phyloP scores from a whole-genome alignment of 768 basidiomycete species.

The Rhizopogon vulgaris region DNA sequence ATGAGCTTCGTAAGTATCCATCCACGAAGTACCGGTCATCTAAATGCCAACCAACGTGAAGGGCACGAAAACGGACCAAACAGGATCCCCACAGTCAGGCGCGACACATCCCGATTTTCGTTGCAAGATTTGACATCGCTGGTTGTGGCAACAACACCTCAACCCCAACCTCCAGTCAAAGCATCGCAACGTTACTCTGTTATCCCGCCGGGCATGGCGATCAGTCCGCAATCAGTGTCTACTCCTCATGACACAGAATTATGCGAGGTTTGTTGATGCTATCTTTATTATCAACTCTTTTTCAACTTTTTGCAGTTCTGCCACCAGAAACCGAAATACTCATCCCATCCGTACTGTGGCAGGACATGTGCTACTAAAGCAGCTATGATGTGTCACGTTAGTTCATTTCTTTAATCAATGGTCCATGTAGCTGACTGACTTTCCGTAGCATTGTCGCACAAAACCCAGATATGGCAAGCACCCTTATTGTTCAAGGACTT shows the following conservation, averaged over 20 bases:
- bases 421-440: constrained; percentile 4
- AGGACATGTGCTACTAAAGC: constrained; percentile 56
- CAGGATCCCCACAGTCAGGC: constrained; percentile 20
- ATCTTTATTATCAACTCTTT: neutral
- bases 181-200: constrained; percentile 4
- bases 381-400: constrained; percentile 21
- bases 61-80: constrained; percentile 19
- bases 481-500: constrained; percentile 28
- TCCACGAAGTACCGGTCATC: neutral
- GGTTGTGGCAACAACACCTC: constrained; percentile 3
- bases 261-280: constrained; percentile 21
- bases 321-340: constrained; percentile 54
- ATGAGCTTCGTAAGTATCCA: constrained; percentile 36
- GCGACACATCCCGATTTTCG: constrained; percentile 24
- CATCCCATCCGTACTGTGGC: constrained; percentile 55
- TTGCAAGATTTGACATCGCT: constrained; percentile 26
- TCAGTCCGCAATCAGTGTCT: neutral
- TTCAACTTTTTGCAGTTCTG: constrained; percentile 35
- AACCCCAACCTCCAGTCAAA: neutral
- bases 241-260: constrained; percentile 12
- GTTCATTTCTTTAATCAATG: constrained; percentile 1
- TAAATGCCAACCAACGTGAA: neutral
- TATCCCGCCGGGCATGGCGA: neutral
- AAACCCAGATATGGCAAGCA: constrained; percentile 29
- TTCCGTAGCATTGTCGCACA: constrained; percentile 20